Base-by-base conservation (phyloP, 1,139 yeast genomes). In the Saccharomycopsis phalli region DNA sequence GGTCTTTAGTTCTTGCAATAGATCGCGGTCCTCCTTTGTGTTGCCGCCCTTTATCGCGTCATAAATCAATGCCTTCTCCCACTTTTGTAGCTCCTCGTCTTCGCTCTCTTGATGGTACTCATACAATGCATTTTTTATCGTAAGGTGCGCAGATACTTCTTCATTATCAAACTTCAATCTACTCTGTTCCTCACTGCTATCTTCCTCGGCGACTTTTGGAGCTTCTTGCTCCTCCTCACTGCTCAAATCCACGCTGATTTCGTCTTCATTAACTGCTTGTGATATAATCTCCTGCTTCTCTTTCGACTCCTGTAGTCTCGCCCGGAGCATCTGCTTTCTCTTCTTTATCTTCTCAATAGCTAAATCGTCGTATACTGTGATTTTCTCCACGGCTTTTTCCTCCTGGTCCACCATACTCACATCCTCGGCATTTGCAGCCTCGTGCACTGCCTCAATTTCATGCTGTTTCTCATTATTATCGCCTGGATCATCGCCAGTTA, bases 51-150 rank as follows among this genome's bases (percentile, higher is more conserved):
- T 14, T 10, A 38, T 34, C 26, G 42, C 42, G 13, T 29, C 21
- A 11, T 25, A 39, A 4, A 39, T 34, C 27, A 17, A 20, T n/a
- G 20, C 29, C 10, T 28, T 21, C 20, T 39, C 42, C 42, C 42
- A 39, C 18, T 25, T 21, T 11, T 27, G 13, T 4, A 39, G 13
- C 25, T 39, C 42, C 7, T 27, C 42, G n/a, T 35, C 39, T 16
- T 36, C 19, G 16, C 10, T 16, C 7, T 34, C 42, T 4, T 34
- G 11, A 16, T 34, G 20, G 34, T 34, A 39, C 19, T 39, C 42
- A 18, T 39, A 34, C 11, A 39, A 3, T 3, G 34, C 31, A 25
- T 29, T 28, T 18, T 39, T 28, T 10, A 39, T 39, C 26, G 34
- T 38, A 18, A 7, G 25, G 11, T 11, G 22, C 18, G 7, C 8